phyloP scores from a whole-genome alignment of 2,329 filamentous ascomycete genomes.

The Didymella pomorum region DNA sequence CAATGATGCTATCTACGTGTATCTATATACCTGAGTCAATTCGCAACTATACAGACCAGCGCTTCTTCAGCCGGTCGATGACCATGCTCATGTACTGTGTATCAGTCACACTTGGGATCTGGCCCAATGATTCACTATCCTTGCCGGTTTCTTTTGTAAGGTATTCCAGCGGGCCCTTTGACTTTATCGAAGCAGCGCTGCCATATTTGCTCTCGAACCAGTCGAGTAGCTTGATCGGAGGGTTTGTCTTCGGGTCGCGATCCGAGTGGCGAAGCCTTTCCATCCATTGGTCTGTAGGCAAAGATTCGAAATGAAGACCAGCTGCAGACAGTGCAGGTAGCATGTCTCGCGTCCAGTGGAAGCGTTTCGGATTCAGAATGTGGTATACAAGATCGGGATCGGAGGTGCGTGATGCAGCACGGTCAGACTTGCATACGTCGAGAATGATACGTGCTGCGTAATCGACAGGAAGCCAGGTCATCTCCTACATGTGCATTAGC shows the following conservation, averaged over 20 bases:
- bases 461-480: constrained; percentile 57
- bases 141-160: constrained; percentile 25
- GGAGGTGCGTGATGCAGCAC: constrained; percentile 1
- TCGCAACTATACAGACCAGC: constrained; percentile 13
- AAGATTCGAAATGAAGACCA: constrained; percentile 47
- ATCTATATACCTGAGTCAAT: background rate
- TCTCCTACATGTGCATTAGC: constrained; percentile 17
- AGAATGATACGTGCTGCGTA: constrained; percentile 50
- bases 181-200: constrained; percentile 9
- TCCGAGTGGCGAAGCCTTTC: constrained; percentile 32
- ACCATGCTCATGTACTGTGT: constrained; percentile 26
- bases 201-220: constrained; percentile 45
- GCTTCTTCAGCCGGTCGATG: constrained; percentile 25
- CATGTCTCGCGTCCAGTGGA: constrained; percentile 64
- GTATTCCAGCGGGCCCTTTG: constrained; percentile 26
- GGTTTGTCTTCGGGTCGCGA: constrained; percentile 34
- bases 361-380: constrained; percentile 59
- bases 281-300: constrained; percentile 39
- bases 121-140: constrained; percentile 24
- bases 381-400: constrained; percentile 56
- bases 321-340: constrained; percentile 58
- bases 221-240: constrained; percentile 40
- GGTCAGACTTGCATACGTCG: constrained; percentile 4
- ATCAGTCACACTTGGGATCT: constrained; percentile 26
- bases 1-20: constrained; percentile 1